Conservation (phyloP, 495 filamentous ascomycete species). For the Annulohypoxylon moriforme region DNA sequence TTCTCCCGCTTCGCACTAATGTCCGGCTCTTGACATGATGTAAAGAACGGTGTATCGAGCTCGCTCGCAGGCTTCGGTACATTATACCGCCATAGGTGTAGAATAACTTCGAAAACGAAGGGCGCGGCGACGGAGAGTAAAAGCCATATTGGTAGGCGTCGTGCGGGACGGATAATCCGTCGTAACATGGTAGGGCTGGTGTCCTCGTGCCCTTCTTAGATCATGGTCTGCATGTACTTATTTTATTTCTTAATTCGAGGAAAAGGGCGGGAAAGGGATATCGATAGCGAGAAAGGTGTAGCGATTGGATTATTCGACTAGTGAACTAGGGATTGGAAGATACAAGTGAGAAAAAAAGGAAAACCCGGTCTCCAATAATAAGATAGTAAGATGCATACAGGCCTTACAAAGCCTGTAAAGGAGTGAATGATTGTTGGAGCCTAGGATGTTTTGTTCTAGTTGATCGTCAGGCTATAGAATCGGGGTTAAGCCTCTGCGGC, state of each 20-base stretch:
- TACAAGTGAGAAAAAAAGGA: neutral
- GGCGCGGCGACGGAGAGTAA: constrained; percentile 42
- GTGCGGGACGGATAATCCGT: constrained; percentile 49
- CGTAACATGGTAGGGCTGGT: constrained; percentile 45
- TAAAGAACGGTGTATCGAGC: constrained; percentile 59
- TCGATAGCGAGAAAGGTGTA: constrained; percentile 25
- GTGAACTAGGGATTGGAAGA: constrained; percentile 28
- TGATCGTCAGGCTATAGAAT: constrained; percentile 28
- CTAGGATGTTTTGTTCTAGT: constrained; percentile 21
- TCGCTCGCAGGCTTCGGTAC: constrained; percentile 43
- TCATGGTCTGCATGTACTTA: constrained; percentile 33
- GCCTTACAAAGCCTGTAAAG: constrained; percentile 19
- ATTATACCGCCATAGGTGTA: constrained; percentile 45
- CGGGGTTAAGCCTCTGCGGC: constrained; percentile 38
- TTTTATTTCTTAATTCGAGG: constrained; percentile 11
- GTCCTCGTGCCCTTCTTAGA: constrained; percentile 31
- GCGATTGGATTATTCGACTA: constrained; percentile 23
- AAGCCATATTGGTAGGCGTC: constrained; percentile 47
- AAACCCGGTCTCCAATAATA: neutral
- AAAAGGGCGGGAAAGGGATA: constrained; percentile 23
- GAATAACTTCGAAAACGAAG: constrained; percentile 45
- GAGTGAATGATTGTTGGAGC: constrained; percentile 24
- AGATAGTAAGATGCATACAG: constrained; percentile 17
- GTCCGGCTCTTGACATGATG: constrained; percentile 57
- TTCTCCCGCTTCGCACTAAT: constrained; percentile 75